Percentiles rank a stretch among this genome's conserved stretches.
Conservation (phyloP, 805 yeast genomes). For the Pichia deserticola region DNA sequence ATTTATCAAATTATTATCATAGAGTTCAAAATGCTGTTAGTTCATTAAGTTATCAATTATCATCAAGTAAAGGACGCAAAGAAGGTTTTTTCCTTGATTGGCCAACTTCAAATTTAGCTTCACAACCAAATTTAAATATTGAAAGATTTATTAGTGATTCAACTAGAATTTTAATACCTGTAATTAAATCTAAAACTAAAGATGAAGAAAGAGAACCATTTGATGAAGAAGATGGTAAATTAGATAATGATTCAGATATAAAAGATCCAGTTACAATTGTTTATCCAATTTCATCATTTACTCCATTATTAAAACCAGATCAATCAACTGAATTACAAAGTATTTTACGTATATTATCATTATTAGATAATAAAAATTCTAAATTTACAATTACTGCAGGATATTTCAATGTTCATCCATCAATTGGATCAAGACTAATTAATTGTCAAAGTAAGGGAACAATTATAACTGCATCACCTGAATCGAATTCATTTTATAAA, state of each 20-base stretch:
- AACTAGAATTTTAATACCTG: conserved; percentile 47
- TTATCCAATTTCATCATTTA: conserved; percentile 86
- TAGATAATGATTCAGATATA: neutral
- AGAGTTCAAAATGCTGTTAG: conserved; percentile 61
- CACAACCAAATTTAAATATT: conserved; percentile 57
- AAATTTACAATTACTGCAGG: conserved; percentile 94
- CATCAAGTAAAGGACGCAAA: conserved; percentile 31
- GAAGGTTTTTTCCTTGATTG: conserved; percentile 54
- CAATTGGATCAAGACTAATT: conserved; percentile 52
- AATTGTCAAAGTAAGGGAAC: conserved; percentile 52
- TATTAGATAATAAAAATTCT: conserved; percentile 44
- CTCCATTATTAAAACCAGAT: conserved; percentile 65
- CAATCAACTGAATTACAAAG: conserved; percentile 79
- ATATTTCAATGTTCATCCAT: conserved; percentile 84
- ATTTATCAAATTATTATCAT: conserved; percentile 66
- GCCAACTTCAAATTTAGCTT: conserved; percentile 62
- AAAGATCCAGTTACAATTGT: conserved; percentile 49
- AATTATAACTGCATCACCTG: conserved; percentile 86
- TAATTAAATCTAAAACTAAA: conserved; percentile 40
- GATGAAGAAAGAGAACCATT: conserved; percentile 8
- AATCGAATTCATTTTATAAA: conserved; percentile 88
- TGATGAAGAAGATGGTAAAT: conserved; percentile 3
- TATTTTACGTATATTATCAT: conserved; percentile 52
- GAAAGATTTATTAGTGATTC: conserved; percentile 49
- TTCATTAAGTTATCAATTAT: conserved; percentile 62